A percentile compares a stretch with the other conserved stretches of the same genome.
These are phyloP conservation scores for Inga oerstediana DNA, from an alignment of 306 rosid genomes.

Conservation along the genomic window DNA sequence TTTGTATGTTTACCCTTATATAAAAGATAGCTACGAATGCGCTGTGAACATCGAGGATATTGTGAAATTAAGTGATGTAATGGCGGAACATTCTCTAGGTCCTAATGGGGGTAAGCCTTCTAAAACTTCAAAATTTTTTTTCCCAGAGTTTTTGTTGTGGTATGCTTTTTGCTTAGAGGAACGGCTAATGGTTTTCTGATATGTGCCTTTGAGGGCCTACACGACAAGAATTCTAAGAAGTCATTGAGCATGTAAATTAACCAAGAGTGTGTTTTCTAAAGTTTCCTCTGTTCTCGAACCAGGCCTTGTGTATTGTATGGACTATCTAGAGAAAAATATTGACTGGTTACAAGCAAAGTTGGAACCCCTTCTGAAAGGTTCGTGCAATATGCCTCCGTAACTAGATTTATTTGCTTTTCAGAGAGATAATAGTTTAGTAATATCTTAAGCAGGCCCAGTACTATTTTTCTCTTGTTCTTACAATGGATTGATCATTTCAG, in stretches of 20 bases:
- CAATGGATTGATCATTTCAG: constrained; percentile 54
- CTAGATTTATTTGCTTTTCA: constrained; percentile 16
- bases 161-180: not conserved
- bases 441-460: constrained; percentile 24
- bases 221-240: not conserved
- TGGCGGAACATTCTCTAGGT: constrained; percentile 87
- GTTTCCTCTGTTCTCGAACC: constrained; percentile 35
- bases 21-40: constrained; percentile 71
- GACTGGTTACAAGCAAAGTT: constrained; percentile 87
- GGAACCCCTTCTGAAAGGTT: constrained; percentile 88
- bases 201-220: constrained; percentile 2
- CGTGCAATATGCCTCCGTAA: constrained; percentile 34
- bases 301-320: constrained; percentile 97
- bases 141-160: not conserved
- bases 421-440: not conserved
- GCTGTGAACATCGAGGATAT: constrained; percentile 83
- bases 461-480: constrained; percentile 31
- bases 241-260: not conserved
- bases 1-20: constrained; percentile 39
- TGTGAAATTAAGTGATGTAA: constrained; percentile 79
- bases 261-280: constrained; percentile 28
- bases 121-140: not conserved
- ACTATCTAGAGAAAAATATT: constrained; percentile 87
- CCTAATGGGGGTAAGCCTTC: constrained; percentile 83
- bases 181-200: constrained; percentile 15